Conservation (phyloP, 371 early-diverging fungal species). For the Coemansia sp. region DNA sequence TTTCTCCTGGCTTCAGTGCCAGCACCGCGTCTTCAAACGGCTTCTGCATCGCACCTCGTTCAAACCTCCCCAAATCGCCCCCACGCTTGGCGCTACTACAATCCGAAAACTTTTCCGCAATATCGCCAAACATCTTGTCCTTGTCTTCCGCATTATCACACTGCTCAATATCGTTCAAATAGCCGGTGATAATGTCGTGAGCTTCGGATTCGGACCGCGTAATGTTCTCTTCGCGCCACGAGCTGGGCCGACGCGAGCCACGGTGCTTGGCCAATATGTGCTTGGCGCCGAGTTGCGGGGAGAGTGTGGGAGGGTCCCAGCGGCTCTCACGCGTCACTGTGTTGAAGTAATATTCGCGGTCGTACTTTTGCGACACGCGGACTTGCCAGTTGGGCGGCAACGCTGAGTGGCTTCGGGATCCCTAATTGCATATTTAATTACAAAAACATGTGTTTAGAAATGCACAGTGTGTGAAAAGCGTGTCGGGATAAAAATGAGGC, state of each 20-base stretch:
- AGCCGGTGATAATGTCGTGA: conserved; percentile 60
- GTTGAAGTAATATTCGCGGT: conserved; percentile 87
- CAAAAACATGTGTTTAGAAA: neutral
- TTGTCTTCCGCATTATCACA: conserved; percentile 24
- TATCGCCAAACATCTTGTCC: conserved; percentile 62
- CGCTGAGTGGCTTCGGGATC: conserved; percentile 24
- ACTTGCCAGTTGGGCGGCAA: conserved; percentile 74
- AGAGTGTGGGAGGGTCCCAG: conserved; percentile 74
- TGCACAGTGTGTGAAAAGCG: neutral
- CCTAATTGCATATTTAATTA: too few species aligned
- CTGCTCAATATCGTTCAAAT: conserved; percentile 41
- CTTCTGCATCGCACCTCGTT: conserved; percentile 78
- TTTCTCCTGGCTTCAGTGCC: conserved; percentile 79
- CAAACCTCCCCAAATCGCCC: conserved; percentile 90
- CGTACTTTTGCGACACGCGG: conserved; percentile 67
- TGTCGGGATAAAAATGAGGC: neutral
- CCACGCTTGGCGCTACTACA: conserved; percentile 85
- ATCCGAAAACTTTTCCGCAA: conserved; percentile 80
- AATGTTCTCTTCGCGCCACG: conserved; percentile 84
- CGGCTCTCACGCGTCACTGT: conserved; percentile 72
- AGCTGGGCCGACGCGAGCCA: conserved; percentile 83
- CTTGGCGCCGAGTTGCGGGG: conserved; percentile 66
- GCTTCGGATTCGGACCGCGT: conserved; percentile 90
- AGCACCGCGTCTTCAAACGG: conserved; percentile 92
- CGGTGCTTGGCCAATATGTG: conserved; percentile 92